Percentiles rank a stretch among this genome's conserved stretches.
Conservation (phyloP, 1,139 yeast species). For the Taphrina betulina region DNA sequence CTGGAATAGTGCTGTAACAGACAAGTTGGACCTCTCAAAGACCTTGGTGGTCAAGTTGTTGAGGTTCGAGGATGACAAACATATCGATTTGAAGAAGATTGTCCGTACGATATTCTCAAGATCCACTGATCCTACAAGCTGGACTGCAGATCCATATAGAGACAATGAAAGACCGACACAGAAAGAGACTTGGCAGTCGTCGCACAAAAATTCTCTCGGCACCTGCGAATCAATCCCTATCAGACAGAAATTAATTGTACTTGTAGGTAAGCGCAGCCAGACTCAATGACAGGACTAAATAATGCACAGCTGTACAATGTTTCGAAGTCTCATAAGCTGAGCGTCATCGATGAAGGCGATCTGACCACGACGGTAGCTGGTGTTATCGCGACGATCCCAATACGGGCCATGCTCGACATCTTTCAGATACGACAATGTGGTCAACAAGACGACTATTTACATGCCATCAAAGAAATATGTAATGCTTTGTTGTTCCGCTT, state of each 20-base stretch:
- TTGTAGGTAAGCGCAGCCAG: too few species aligned
- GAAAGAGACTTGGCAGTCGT: too few species aligned
- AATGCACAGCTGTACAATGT: background rate
- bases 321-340: background rate
- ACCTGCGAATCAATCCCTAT: background rate
- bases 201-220: too few species aligned
- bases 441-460: background rate
- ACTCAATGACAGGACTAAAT: slow-evolving; percentile 7
- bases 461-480: background rate
- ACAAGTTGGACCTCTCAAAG: slow-evolving; percentile 6
- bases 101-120: background rate
- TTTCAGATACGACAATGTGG: background rate
- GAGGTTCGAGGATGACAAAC: slow-evolving; percentile 1
- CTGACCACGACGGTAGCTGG: background rate
- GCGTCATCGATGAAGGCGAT: background rate
- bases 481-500: slow-evolving; percentile 7
- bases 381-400: background rate
- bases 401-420: background rate
- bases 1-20: background rate
- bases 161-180: too few species aligned
- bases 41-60: background rate
- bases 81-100: slow-evolving; percentile 1
- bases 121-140: too few species aligned
- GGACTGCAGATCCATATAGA: too few species aligned
- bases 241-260: background rate